These are phyloP conservation scores for Stereocaulon alpinum DNA, from an alignment of 495 filamentous ascomycete genomes.

Conservation along the genomic window DNA sequence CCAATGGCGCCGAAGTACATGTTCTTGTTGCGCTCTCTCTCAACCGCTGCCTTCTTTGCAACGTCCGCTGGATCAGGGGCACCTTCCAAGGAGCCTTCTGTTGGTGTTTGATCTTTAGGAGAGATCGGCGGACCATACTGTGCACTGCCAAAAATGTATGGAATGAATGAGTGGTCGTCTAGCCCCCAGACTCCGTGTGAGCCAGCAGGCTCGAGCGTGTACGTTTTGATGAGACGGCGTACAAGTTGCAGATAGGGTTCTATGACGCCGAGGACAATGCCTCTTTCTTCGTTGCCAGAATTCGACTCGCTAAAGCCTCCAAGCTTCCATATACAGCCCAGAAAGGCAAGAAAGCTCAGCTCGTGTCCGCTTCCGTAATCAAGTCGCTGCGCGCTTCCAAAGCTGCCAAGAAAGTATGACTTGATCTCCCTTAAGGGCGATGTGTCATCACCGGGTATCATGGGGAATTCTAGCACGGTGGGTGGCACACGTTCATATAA, in stretches of 20 bases:
- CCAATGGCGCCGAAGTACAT: conserved; percentile 98
- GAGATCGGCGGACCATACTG: conserved; percentile 71
- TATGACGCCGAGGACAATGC: conserved; percentile 69
- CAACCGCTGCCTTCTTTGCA: conserved; percentile 52
- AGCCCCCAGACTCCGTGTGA: conserved; percentile 96
- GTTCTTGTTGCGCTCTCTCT: conserved; percentile 58
- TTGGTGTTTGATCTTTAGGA: conserved; percentile 49
- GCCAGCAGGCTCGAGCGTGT: conserved; percentile 91
- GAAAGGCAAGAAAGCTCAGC: conserved; percentile 83
- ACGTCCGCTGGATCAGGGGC: conserved; percentile 64
- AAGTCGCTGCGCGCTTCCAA: conserved; percentile 78
- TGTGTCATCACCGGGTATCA: conserved; percentile 17
- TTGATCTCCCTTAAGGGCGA: conserved; percentile 55
- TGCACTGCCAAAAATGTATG: conserved; percentile 86
- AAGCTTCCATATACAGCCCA: conserved; percentile 84
- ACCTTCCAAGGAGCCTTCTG: conserved; percentile 62
- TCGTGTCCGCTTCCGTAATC: conserved; percentile 98
- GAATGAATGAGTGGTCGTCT: conserved; percentile 96
- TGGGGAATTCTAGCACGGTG: conserved; percentile 32
- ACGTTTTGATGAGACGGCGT: conserved; percentile 72
- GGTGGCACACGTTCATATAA: conserved; percentile 52
- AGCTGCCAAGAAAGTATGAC: conserved; percentile 74
- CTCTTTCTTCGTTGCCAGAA: conserved; percentile 53
- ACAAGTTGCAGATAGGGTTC: conserved; percentile 70
- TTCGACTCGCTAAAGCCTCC: conserved; percentile 48